Evolutionary conservation across 2,329 filamentous ascomycete species (phyloP).

Genomic region (Colletotrichum orbiculare): DNA sequence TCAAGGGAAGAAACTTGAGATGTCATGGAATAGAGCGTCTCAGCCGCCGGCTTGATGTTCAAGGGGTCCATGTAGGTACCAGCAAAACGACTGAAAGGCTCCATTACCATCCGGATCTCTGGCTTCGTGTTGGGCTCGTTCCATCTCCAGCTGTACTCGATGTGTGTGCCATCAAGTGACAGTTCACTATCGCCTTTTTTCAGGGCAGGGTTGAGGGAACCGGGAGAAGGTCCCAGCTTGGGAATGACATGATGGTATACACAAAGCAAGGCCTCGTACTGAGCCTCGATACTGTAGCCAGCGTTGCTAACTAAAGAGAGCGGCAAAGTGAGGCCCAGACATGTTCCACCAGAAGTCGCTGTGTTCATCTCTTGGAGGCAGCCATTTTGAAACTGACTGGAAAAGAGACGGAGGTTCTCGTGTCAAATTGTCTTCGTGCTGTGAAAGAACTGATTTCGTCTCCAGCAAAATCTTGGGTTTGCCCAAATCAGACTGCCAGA

Average conservation of each 20-base stretch:
- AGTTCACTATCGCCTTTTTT: constrained; percentile 13
- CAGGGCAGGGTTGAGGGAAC: not conserved
- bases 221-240: not conserved
- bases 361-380: constrained; percentile 16
- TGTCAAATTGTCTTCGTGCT: no score
- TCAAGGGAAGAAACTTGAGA: constrained; percentile 15
- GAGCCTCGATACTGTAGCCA: constrained; percentile 3
- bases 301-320: constrained; percentile 4
- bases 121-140: constrained; percentile 5
- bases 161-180: constrained; percentile 14
- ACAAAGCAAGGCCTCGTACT: constrained; percentile 5
- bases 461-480: no score
- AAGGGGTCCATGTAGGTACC: constrained; percentile 24
- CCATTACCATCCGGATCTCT: constrained; percentile 13
- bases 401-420: no score
- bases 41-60: constrained; percentile 15
- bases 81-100: constrained; percentile 24
- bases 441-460: no score
- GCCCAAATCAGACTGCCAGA: no score
- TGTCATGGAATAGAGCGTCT: constrained; percentile 11
- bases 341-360: constrained; percentile 25
- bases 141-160: constrained; percentile 29
- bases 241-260: constrained; percentile 11
- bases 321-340: constrained; percentile 11
- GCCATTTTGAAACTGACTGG: constrained; percentile 17